These are phyloP conservation scores for Austroboletus sp. DNA, from an alignment of 1,284 basidiomycete genomes.

Conservation along the genomic window DNA sequence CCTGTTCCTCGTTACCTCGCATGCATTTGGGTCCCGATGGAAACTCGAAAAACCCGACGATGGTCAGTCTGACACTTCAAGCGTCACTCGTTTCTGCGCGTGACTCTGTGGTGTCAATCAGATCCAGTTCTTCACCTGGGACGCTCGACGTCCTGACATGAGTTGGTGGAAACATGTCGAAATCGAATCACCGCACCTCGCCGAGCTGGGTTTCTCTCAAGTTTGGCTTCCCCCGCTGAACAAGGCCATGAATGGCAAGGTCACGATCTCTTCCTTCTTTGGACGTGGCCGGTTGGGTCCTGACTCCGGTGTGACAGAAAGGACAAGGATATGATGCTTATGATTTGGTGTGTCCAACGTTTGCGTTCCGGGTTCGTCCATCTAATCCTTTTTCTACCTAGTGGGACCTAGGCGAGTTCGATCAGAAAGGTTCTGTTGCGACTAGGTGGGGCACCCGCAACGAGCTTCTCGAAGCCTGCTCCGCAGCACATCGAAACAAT, in stretches of 20 bases:
- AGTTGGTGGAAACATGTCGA: conserved; percentile 86
- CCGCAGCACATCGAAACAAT: conserved; percentile 48
- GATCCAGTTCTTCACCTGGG: conserved; percentile 85
- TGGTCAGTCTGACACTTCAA: conserved; percentile 41
- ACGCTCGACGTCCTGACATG: conserved; percentile 48
- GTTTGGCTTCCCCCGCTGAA: conserved; percentile 74
- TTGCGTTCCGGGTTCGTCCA: neutral
- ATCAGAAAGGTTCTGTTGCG: conserved; percentile 70
- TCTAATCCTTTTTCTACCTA: conserved; percentile 25
- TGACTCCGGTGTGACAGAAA: conserved; percentile 36
- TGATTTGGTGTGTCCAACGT: conserved; percentile 52
- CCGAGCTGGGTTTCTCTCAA: conserved; percentile 77
- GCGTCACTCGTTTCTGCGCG: neutral
- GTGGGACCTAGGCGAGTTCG: conserved; percentile 91
- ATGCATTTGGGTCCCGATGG: conserved; percentile 55
- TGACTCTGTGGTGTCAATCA: conserved; percentile 23
- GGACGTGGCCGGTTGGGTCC: neutral
- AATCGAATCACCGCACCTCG: conserved; percentile 60
- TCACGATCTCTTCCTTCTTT: conserved; percentile 25
- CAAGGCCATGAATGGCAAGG: conserved; percentile 57
- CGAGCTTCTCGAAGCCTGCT: conserved; percentile 67
- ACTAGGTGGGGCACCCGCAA: conserved; percentile 92
- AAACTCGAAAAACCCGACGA: conserved; percentile 49
- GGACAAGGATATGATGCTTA: conserved; percentile 77
- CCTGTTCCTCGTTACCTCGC: conserved; percentile 40